Evolutionary conservation across 352 stramenopile genomes (phyloP).

Genomic region (Globisporangium carolinianum): DNA sequence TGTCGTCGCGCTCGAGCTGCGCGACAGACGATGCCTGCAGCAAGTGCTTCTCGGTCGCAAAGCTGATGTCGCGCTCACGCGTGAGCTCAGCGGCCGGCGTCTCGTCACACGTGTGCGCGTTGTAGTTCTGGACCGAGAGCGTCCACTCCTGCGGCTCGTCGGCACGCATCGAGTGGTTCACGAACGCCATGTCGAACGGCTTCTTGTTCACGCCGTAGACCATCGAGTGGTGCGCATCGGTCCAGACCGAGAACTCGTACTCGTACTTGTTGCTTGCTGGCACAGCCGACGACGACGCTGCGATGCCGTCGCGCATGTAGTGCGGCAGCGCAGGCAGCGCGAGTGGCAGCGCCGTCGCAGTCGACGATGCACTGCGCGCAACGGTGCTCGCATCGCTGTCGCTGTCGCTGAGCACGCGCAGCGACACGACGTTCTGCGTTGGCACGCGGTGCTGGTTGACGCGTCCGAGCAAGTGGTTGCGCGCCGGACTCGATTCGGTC

Average conservation of each 20-base stretch:
- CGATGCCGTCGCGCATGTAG: constrained; percentile 48
- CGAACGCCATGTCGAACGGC: constrained; percentile 27
- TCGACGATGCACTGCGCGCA: background rate
- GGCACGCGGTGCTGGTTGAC: constrained; percentile 62
- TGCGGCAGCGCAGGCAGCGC: constrained; percentile 37
- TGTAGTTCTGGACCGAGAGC: constrained; percentile 52
- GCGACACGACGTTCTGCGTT: constrained; percentile 51
- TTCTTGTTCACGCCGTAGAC: constrained; percentile 63
- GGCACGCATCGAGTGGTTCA: constrained; percentile 67
- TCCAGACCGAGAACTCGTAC: constrained; percentile 76
- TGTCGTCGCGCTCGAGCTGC: constrained; percentile 3
- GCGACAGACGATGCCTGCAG: constrained; percentile 9
- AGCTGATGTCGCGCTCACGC: constrained; percentile 19
- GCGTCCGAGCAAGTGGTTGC: constrained; percentile 53
- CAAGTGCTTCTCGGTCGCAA: constrained; percentile 20
- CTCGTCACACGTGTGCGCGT: constrained; percentile 27
- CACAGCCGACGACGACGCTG: constrained; percentile 13
- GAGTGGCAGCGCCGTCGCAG: constrained; percentile 23
- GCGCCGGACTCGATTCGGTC: constrained; percentile 47
- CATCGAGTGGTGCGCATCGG: constrained; percentile 29
- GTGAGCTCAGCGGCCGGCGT: constrained; percentile 7
- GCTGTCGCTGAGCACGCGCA: constrained; percentile 28
- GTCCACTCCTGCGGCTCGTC: constrained; percentile 67
- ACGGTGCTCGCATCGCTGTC: background rate
- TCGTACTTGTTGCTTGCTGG: constrained; percentile 39